Evolutionary conservation across 2,329 filamentous ascomycete genomes (phyloP).

Genomic region (Xylaria sp.): DNA sequence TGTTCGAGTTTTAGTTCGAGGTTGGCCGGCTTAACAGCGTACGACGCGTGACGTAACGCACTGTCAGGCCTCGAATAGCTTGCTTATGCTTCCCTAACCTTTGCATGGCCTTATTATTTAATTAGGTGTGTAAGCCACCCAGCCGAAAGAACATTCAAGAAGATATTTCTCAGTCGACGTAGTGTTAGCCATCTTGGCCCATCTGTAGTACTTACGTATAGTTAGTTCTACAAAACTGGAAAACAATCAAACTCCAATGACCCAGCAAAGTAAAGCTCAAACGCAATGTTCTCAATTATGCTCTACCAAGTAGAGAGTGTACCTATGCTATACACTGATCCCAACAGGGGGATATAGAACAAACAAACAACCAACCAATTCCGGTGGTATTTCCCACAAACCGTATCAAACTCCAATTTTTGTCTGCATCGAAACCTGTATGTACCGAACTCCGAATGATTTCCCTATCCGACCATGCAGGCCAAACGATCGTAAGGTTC

Average conservation of each 20-base stretch:
- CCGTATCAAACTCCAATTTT: constrained; percentile 5
- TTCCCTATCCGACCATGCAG: neutral
- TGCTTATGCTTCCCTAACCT: too few species aligned
- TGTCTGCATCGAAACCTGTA: constrained; percentile 2
- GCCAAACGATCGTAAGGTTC: constrained; percentile 6
- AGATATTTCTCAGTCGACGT: too few species aligned
- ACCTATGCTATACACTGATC: neutral
- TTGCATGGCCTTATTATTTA: too few species aligned
- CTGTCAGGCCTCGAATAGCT: too few species aligned
- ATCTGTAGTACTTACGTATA: too few species aligned
- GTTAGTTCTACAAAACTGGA: too few species aligned
- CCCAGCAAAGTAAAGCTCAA: neutral
- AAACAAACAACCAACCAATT: neutral
- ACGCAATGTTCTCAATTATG: constrained; percentile 7
- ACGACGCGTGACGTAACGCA: too few species aligned
- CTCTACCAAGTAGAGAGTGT: constrained; percentile 7
- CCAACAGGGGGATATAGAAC: constrained; percentile 3
- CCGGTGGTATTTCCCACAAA: neutral
- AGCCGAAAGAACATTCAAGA: too few species aligned
- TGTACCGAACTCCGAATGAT: neutral
- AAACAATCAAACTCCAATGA: neutral
- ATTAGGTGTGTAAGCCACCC: too few species aligned
- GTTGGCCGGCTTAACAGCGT: too few species aligned
- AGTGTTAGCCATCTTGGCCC: too few species aligned
- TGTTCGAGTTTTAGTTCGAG: too few species aligned